Conservation (phyloP, 2,329 filamentous ascomycete species). For the Verticillium alfalfae region DNA sequence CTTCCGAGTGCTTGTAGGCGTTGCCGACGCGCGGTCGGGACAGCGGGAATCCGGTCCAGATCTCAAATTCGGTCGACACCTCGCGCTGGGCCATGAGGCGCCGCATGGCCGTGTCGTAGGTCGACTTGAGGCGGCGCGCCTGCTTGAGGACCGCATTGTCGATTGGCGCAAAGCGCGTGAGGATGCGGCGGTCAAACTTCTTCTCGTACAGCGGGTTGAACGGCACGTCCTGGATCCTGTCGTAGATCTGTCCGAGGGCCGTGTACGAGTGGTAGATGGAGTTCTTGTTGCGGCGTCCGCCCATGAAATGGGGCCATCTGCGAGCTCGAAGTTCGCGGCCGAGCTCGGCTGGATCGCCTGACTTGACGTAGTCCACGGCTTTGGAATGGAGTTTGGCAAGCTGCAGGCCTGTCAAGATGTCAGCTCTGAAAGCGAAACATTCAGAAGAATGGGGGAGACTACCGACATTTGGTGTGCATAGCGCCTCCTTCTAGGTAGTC, state of each 20-base stretch:
- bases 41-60: conserved; percentile 83
- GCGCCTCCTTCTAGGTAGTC: conserved; percentile 61
- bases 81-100: conserved; percentile 82
- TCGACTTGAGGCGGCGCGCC: conserved; percentile 62
- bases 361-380: conserved; percentile 93
- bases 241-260: conserved; percentile 77
- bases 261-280: conserved; percentile 61
- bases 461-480: conserved; percentile 60
- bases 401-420: conserved; percentile 47
- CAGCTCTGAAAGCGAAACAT: conserved; percentile 1
- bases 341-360: conserved; percentile 71
- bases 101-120: conserved; percentile 73
- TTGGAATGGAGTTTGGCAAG: conserved; percentile 80
- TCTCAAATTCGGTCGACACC: conserved; percentile 83
- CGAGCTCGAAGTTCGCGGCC: conserved; percentile 51
- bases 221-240: conserved; percentile 61
- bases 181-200: conserved; percentile 71
- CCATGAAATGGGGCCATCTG: conserved; percentile 83
- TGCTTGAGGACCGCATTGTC: conserved; percentile 49
- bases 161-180: conserved; percentile 51
- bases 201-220: conserved; percentile 69
- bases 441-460: neutral
- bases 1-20: conserved; percentile 85
- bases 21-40: conserved; percentile 63
- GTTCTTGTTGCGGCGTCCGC: conserved; percentile 46